Evolutionary conservation across 1,139 yeast species (phyloP).

Genomic region (Taphrina confusa): DNA sequence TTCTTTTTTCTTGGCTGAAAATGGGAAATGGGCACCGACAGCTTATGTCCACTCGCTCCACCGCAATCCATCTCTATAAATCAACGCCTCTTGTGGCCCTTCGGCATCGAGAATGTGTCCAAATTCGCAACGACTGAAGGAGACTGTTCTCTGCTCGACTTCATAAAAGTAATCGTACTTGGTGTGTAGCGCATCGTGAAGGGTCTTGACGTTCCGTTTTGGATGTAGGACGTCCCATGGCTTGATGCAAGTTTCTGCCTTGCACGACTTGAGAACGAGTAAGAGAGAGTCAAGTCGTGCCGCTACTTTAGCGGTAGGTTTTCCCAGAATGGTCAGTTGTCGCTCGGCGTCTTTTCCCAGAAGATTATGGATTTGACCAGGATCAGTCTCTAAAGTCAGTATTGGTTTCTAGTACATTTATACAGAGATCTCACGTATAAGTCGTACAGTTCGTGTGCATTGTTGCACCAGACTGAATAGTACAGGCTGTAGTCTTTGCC

Average conservation of each 20-base stretch:
- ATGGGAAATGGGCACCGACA: too few species aligned
- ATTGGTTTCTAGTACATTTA: background rate
- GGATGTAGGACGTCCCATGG: slow-evolving; percentile 34
- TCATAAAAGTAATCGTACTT: slow-evolving; percentile 17
- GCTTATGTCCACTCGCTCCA: slow-evolving; percentile 20
- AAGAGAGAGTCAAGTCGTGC: slow-evolving; percentile 27
- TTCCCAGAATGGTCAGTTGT: slow-evolving; percentile 9
- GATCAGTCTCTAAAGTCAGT: slow-evolving; percentile 15
- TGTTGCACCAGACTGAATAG: slow-evolving; percentile 34
- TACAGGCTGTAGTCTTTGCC: slow-evolving; percentile 17
- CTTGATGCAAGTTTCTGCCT: slow-evolving; percentile 15
- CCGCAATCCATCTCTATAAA: slow-evolving; percentile 2
- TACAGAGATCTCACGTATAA: background rate
- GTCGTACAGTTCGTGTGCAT: slow-evolving; percentile 32
- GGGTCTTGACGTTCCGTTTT: background rate
- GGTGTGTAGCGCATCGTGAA: slow-evolving; percentile 8
- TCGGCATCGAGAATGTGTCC: slow-evolving; percentile 26
- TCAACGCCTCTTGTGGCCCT: slow-evolving; percentile 16
- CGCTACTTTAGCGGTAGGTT: slow-evolving; percentile 9
- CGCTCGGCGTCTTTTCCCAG: background rate
- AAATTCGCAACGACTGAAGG: slow-evolving; percentile 18
- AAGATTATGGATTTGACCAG: slow-evolving; percentile 27
- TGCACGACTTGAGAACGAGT: slow-evolving; percentile 28
- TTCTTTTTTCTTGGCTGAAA: too few species aligned
- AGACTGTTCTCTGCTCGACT: background rate